phyloP scores from a whole-genome alignment of 1,284 basidiomycete species.

The Athelia sp. region DNA sequence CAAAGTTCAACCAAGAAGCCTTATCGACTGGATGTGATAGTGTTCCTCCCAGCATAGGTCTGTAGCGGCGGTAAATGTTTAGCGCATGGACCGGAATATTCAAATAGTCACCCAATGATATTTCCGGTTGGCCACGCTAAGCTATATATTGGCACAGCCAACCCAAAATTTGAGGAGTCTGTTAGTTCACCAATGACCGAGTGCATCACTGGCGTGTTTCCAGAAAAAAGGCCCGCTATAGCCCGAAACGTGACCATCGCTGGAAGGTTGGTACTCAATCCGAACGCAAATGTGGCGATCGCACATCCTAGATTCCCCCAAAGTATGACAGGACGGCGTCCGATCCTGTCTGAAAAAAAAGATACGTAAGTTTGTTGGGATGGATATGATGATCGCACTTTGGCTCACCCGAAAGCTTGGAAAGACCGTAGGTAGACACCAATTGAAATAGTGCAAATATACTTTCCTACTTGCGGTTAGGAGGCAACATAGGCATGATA shows the following conservation, averaged over 20 bases:
- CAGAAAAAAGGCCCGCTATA: constrained; percentile 55
- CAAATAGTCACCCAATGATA: constrained; percentile 46
- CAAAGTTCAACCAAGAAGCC: constrained; percentile 39
- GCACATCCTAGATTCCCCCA: constrained; percentile 48
- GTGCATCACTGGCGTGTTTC: constrained; percentile 58
- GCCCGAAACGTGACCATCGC: constrained; percentile 41
- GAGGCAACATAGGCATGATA: not conserved
- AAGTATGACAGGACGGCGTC: constrained; percentile 58
- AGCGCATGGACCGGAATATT: not conserved
- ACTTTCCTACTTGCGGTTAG: constrained; percentile 60
- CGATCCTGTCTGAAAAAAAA: constrained; percentile 40
- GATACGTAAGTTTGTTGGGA: not conserved
- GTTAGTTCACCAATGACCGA: constrained; percentile 62
- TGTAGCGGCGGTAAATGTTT: constrained; percentile 17
- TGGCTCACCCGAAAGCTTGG: constrained; percentile 47
- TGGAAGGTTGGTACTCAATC: constrained; percentile 48
- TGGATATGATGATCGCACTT: not conserved
- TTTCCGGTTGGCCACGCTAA: constrained; percentile 59
- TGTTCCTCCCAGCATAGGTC: constrained; percentile 58
- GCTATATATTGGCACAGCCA: constrained; percentile 58
- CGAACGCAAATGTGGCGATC: constrained; percentile 47
- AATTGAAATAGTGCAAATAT: constrained; percentile 59
- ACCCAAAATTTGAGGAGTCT: constrained; percentile 56
- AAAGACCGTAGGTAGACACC: constrained; percentile 60
- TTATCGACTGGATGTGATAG: constrained; percentile 54